Evolutionary conservation across 2,329 filamentous ascomycete species (phyloP), one percentile per base, ranked within the genome.

Genomic region (Pseudocercospora macadamiae): DNA sequence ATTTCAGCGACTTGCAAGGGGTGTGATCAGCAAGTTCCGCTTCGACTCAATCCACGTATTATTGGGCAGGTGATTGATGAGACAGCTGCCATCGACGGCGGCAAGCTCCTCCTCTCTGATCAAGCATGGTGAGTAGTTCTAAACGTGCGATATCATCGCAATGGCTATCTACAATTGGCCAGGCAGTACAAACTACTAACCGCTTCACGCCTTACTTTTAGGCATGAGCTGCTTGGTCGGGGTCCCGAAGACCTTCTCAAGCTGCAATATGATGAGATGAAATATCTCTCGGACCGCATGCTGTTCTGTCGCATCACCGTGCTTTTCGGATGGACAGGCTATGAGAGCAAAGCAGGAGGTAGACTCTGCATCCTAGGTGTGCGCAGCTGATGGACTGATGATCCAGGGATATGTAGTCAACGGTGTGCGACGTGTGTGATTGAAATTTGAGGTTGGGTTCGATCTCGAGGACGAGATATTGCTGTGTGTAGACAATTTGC

Each of bases 31-130:
- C 16, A 59, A 3, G 68, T 77, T 1, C 23, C 51, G 1, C 65
- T 81, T 2, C 66, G 74, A 1, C 68, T 80, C 21, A 81, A 79
- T 60, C 77, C 79, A 3, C 68, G 70, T 4, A 73, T 80, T 16
- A 71, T 81, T 25, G 77, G 77, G 4, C 71, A 73, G 34, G 59
- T 81, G 4, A 65, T 80, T 49, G 79, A 88, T 59, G 85, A 88
- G 69, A 87, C 83, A 0, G 84, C 82, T 4, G 76, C 75, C 30
- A 76, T 86, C 7, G 67, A 71, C 1, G 68, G 76, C 1, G 80
- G 80, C 0, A 85, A 84, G 69, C 71, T 86, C 2, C 71, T 86
- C 16, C 80, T 86, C 73, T 80, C 77, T 4, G 73, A 79, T 14
- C 57, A 73, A 2, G 84, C 84, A 0, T 87, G 84, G n/a, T n/a